Conservation (phyloP, 768 basidiomycete genomes). For the Rubroboletus satanas region DNA sequence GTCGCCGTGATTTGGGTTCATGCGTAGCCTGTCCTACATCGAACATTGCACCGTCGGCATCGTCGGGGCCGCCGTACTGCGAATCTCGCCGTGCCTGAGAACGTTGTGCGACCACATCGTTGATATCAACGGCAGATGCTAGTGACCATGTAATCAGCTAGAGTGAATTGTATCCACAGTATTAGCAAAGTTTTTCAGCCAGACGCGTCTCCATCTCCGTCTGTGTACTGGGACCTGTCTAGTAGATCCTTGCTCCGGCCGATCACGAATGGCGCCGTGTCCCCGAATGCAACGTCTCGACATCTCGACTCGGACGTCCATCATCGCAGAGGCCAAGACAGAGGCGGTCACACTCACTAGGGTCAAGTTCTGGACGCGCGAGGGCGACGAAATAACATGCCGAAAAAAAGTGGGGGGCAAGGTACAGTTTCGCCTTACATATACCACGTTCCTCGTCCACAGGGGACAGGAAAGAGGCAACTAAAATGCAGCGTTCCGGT, state of each 20-base stretch:
- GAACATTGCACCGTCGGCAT: constrained; percentile 66
- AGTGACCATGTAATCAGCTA: no score
- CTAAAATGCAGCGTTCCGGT: no score
- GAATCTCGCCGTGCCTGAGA: constrained; percentile 64
- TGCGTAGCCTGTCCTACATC: constrained; percentile 37
- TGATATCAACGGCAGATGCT: constrained; percentile 72
- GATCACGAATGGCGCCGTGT: no score
- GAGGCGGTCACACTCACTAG: no score
- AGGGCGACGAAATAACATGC: neutral
- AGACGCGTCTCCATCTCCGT: no score
- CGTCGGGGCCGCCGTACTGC: constrained; percentile 47
- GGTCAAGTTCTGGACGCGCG: neutral
- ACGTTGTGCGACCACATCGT: constrained; percentile 50
- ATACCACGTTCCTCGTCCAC: neutral
- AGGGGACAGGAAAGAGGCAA: neutral
- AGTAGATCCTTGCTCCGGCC: no score
- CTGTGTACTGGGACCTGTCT: no score
- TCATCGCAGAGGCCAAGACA: no score
- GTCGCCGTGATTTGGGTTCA: neutral
- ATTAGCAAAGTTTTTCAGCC: no score
- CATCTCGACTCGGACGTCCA: no score
- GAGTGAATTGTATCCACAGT: no score
- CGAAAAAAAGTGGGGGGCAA: neutral
- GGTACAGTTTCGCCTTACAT: neutral
- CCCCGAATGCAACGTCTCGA: no score